phyloP scores from a whole-genome alignment of 169 alveolate genomes.

The Plasmodium chabaudi region DNA sequence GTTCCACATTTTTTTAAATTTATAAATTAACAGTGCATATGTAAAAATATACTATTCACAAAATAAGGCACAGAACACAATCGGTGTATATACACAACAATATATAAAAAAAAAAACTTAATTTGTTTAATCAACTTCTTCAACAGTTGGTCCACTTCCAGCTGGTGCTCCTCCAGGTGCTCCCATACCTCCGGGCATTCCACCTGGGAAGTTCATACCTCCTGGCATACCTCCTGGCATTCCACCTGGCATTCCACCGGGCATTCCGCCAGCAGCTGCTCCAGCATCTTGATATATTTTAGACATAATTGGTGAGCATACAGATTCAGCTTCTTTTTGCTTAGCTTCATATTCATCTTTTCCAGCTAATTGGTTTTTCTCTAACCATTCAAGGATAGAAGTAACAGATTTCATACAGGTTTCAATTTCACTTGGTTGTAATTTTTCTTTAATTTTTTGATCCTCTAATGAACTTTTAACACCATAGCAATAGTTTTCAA shows the following conservation, averaged over 20 bases:
- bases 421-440: conserved; percentile 92
- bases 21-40: too few species aligned
- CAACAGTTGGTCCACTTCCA: conserved; percentile 93
- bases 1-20: too few species aligned
- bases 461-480: conserved; percentile 94
- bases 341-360: conserved; percentile 94
- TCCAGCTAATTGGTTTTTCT: conserved; percentile 95
- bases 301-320: conserved; percentile 95
- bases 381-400: conserved; percentile 95
- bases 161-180: conserved; percentile 86
- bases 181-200: conserved; percentile 88
- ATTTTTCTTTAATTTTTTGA: conserved; percentile 94
- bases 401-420: conserved; percentile 90
- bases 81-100: too few species aligned
- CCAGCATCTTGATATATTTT: conserved; percentile 94
- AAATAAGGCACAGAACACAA: too few species aligned
- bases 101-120: too few species aligned
- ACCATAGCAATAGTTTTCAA: conserved; percentile 95
- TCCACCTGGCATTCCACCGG: conserved; percentile 94
- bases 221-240: conserved; percentile 92
- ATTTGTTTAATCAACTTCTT: conserved; percentile 91
- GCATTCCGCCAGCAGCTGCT: conserved; percentile 94
- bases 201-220: conserved; percentile 32
- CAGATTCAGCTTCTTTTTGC: conserved; percentile 96
- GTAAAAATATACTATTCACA: too few species aligned